Evolutionary conservation across 148 eudicot species (phyloP), one percentile per base, ranked within the genome.

Genomic region (Spergularia bocconei): DNA sequence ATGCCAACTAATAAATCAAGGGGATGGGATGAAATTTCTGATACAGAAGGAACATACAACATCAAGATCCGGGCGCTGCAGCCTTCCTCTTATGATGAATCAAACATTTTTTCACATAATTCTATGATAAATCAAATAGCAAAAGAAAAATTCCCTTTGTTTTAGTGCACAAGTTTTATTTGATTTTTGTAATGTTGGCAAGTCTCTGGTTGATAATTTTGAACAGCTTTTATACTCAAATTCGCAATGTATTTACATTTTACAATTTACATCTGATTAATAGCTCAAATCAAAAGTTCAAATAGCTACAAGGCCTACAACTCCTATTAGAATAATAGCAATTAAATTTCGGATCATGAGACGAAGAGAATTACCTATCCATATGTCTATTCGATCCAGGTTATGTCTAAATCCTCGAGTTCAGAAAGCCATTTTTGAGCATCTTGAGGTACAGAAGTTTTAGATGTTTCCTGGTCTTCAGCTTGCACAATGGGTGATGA

Each of bases 361-460:
- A 13, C 64, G 48, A 13, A 69, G 48, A 21, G 60, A 63, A 48
- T 14, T 41, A 69, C 23, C 48, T 70, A 21, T 21, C 29, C 3
- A 55, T 38, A 56, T 77, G 62, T 71, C 83, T 70, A 88, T 84
- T 86, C 90, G 64, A 82, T 88, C 88, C 90, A 92, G 60, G 85
- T 87, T 72, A 88, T 88, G 76, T 93, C 97, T 69, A 90, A 85
- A 75, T 86, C 90, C 69, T 87, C 84, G n/a, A 93, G 82, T 80
- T 88, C 83, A 57, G 84, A 73, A 38, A 94, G 91, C 98, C 97
- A 94, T 77, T 87, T 86, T 39, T 85, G 83, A 60, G 90, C 79
- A 79, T 88, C 86, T 84, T 89, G 89, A 69, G 91, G 83, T 58
- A 82, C 84, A 81, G 69, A 82, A 38, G 85, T 81, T 85, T 83